Base-by-base conservation (phyloP, 352 stramenopile genomes). In the Phytophthora europaea region DNA sequence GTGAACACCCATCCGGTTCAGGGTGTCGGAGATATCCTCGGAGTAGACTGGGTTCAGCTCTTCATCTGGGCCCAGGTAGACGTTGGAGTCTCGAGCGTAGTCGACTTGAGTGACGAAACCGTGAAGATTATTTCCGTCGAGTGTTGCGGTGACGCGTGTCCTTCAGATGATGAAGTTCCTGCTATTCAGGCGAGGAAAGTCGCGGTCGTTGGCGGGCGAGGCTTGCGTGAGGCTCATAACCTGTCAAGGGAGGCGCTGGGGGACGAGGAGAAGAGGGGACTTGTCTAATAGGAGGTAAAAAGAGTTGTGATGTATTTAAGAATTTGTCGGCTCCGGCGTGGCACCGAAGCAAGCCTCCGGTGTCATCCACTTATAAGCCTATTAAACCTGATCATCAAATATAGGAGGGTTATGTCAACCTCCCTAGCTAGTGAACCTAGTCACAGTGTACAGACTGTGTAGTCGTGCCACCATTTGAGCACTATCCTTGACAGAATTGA, bases 61-160 rank as follows among this genome's bases (percentile, higher is more conserved):
- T 18, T 61, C 55, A 26, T 53, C 34, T 13, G 63, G n/a, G 3
- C 26, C 26, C 8, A 67, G 26, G 3, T 67, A 57, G 8, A 28
- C 9, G 36, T 69, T 59, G 3, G 34, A 68, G 40, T 48, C 40
- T 0, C 58, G 45, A 2, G 33, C 22, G 18, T 64, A 59, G 31
- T 70, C 48, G 10, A 20, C 20, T 15, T 53, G 3, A 20, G 60
- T 67, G n/a, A 70, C 63, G 54, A 62, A 70, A 16, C 63, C 63
- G 31, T 64, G 54, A 1, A 70, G 43, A n/a, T 65, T 51, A 54
- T 70, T 60, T 54, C 64, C 54, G 20, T 70, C 54, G 63, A 70
- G 63, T 18, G 63, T 34, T 40, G 60, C 48, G 34, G 48, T 60
- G 48, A 67, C 60, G 15, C 48, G 31, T 15, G 47, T 52, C 59